A percentile compares a stretch with the other conserved stretches of the same genome.
phyloP scores from a whole-genome alignment of 192 early-diverging fungal species.

The Gaertneriomyces semiglobifer region DNA sequence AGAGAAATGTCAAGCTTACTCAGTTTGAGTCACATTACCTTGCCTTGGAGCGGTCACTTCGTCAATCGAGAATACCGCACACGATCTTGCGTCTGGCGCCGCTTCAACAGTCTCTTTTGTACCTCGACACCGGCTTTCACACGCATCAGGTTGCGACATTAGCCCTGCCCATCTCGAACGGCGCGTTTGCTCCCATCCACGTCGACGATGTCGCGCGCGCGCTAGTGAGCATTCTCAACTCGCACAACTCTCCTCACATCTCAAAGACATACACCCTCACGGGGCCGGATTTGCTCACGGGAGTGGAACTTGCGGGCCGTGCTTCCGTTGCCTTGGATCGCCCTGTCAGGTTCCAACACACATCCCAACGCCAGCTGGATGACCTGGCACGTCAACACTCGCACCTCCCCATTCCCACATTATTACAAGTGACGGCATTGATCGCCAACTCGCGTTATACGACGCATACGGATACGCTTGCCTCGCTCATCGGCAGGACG shows the following conservation, averaged over 20 bases:
- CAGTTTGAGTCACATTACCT: no score
- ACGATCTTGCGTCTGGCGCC: conserved; percentile 27
- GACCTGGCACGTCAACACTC: no score
- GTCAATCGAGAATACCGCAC: conserved; percentile 19
- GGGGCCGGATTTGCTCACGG: conserved; percentile 34
- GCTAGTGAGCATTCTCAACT: conserved; percentile 11
- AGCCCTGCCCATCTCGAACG: conserved; percentile 25
- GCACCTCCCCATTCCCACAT: no score
- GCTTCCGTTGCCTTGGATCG: conserved; percentile 32
- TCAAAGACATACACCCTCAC: conserved; percentile 28
- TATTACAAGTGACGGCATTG: no score
- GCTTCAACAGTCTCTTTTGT: conserved; percentile 27
- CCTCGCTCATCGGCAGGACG: no score
- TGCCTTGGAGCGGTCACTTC: conserved; percentile 17
- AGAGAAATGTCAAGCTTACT: no score
- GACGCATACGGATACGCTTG: no score
- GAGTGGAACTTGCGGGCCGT: conserved; percentile 33
- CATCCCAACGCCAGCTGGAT: no score
- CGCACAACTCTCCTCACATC: conserved; percentile 10
- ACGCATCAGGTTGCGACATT: conserved; percentile 17
- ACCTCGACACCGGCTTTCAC: conserved; percentile 13
- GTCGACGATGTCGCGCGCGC: conserved; percentile 24
- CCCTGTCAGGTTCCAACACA: conserved; percentile 24
- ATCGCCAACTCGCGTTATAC: no score
- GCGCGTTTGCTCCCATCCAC: conserved; percentile 29